These are phyloP conservation scores for Carallia brachiata DNA, from an alignment of 345 rosid genomes.

Conservation along the genomic window DNA sequence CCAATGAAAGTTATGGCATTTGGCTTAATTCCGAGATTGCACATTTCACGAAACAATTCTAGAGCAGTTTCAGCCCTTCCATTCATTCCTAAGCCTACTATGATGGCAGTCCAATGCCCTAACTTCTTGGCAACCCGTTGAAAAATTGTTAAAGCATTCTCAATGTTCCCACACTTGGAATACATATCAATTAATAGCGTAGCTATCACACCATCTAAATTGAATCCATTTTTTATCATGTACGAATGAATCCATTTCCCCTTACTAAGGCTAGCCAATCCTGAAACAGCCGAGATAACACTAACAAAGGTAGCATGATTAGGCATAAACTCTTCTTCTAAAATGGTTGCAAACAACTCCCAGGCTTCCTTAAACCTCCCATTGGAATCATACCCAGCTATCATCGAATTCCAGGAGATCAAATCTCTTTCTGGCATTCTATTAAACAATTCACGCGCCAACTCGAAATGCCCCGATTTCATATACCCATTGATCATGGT, in stretches of 20 bases:
- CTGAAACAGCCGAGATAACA: constrained; percentile 37
- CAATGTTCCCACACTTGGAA: constrained; percentile 45
- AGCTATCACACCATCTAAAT: constrained; percentile 30
- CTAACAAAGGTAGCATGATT: constrained; percentile 31
- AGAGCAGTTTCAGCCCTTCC: constrained; percentile 45
- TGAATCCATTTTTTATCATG: constrained; percentile 29
- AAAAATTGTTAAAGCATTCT: constrained; percentile 36
- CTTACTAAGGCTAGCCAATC: constrained; percentile 35
- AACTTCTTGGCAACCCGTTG: constrained; percentile 26
- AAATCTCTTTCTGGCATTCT: constrained; percentile 42
- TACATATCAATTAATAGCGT: constrained; percentile 52
- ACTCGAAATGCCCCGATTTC: constrained; percentile 28
- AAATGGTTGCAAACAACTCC: constrained; percentile 35
- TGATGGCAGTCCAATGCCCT: constrained; percentile 51
- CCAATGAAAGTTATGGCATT: constrained; percentile 44
- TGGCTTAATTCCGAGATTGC: constrained; percentile 32
- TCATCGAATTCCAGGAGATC: constrained; percentile 57
- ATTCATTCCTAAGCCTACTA: constrained; percentile 44
- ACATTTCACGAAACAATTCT: constrained; percentile 40
- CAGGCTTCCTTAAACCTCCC: constrained; percentile 36
- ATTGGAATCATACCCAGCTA: constrained; percentile 28
- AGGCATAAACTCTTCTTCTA: constrained; percentile 24
- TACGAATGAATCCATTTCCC: constrained; percentile 46
- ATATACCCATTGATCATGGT: constrained; percentile 45
- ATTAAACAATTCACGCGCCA: constrained; percentile 38